Base-by-base conservation (phyloP, 148 eudicot species). In the Persicaria maculosa region DNA sequence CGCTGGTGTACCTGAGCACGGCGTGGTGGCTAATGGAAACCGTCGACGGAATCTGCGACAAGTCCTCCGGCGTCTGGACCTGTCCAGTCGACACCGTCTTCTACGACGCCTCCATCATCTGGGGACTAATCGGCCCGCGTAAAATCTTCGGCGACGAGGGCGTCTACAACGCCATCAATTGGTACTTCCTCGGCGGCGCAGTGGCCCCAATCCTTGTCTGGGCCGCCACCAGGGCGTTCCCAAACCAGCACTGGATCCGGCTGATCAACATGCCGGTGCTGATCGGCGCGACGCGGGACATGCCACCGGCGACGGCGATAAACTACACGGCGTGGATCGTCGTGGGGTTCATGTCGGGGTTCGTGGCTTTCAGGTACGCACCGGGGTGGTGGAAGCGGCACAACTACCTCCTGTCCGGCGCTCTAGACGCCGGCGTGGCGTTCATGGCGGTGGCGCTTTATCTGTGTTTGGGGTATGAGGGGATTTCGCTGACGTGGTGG, bases 71-170 rank as follows among this genome's bases (percentile, higher is more conserved):
- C 65, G 20, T 43, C 17, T 73, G 75, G 75, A 73, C 75, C 6
- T 73, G 75, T n/a, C 75, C 75, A 0, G n/a, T 31, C 0, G 75
- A 72, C n/a, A 52, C 59, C 6, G 58, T 72, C 44, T 72, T 72
- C 75, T 72, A 48, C 75, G 59, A 72, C 55, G 75, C 75, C 55
- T 72, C 75, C 9, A 45, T 72, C 20, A 72, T 72, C 11, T 72
- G 75, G 75, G 75, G 75, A 1, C 9, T 72, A 15, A 52, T 72
- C 20, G 75, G 75, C 5, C 75, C 75, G 10, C 57, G 53, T 1
- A 50, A 61, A 7, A 73, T 73, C 61, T 73, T 73, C 61, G 64
- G 64, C 17, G 45, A 73, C 46, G 14, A 50, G 14, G 75, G 75
- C 14, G 65, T 50, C 44, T 73, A 73, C 17, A 15, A 15, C 15